These are phyloP conservation scores for Hansenula anomala DNA, from an alignment of 1,139 yeast species.

Conservation along the genomic window DNA sequence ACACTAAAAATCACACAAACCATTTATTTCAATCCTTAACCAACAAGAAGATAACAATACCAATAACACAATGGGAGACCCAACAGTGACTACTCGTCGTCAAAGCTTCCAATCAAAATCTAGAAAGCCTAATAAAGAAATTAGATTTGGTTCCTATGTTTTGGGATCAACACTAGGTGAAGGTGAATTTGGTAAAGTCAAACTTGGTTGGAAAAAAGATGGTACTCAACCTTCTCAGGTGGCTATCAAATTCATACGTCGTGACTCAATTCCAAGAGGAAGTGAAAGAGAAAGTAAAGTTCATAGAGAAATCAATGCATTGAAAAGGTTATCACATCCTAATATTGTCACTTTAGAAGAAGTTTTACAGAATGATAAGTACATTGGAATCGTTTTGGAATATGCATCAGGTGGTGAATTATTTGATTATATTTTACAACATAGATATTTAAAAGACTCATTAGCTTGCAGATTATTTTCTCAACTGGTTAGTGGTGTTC, in stretches of 20 bases:
- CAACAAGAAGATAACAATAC: no score
- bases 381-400: conserved; percentile 92
- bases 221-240: conserved; percentile 78
- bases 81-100: conserved; percentile 16
- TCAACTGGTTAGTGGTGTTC: conserved; percentile 89
- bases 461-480: conserved; percentile 87
- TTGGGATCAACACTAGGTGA: conserved; percentile 95
- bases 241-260: conserved; percentile 85
- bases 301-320: conserved; percentile 88
- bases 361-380: conserved; percentile 89
- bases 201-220: conserved; percentile 92
- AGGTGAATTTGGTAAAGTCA: conserved; percentile 97
- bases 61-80: conserved; percentile 10
- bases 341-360: conserved; percentile 89
- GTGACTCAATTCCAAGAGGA: conserved; percentile 80
- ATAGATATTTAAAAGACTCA: conserved; percentile 79
- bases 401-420: conserved; percentile 98
- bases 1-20: no score
- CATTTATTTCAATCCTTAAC: no score
- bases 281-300: conserved; percentile 85
- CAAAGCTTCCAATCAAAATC: conserved; percentile 18
- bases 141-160: conserved; percentile 80
- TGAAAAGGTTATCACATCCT: conserved; percentile 84
- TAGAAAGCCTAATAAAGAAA: conserved; percentile 25
- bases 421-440: conserved; percentile 85